Evolutionary conservation across 2,329 filamentous ascomycete genomes (phyloP).

Genomic region (Drechslerella dactyloides): DNA sequence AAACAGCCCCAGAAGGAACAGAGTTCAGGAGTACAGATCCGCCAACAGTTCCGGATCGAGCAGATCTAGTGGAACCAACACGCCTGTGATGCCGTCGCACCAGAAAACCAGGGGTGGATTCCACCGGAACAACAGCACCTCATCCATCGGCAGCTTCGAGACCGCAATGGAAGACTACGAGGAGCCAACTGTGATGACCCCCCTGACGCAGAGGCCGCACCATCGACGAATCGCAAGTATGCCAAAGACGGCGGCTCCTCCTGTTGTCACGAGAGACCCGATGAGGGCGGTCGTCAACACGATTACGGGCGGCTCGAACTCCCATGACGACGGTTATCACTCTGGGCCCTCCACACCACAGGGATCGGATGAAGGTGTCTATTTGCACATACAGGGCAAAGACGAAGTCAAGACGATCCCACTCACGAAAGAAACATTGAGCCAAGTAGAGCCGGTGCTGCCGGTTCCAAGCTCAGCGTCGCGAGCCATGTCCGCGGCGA

Average conservation of each 20-base stretch:
- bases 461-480: slow-evolving; percentile 28
- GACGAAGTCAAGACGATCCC: slow-evolving; percentile 16
- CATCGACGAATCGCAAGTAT: slow-evolving; percentile 35
- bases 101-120: slow-evolving; percentile 28
- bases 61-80: slow-evolving; percentile 46
- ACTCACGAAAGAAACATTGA: slow-evolving; percentile 37
- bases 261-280: slow-evolving; percentile 27
- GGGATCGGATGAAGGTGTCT: slow-evolving; percentile 38
- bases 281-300: slow-evolving; percentile 8
- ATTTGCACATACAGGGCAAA: slow-evolving; percentile 18
- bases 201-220: slow-evolving; percentile 33
- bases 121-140: slow-evolving; percentile 49
- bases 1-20: slow-evolving; percentile 43
- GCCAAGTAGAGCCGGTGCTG: slow-evolving; percentile 29
- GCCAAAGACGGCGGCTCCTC: slow-evolving; percentile 30
- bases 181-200: slow-evolving; percentile 39
- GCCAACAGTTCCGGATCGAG: slow-evolving; percentile 48
- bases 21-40: slow-evolving; percentile 44
- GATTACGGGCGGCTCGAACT: slow-evolving; percentile 15
- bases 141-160: slow-evolving; percentile 44
- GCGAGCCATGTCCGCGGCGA: slow-evolving; percentile 46
- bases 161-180: slow-evolving; percentile 48
- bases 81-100: slow-evolving; percentile 48
- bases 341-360: slow-evolving; percentile 48
- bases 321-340: slow-evolving; percentile 47